A percentile compares a stretch with the other conserved stretches of the same genome.
phyloP scores from a whole-genome alignment of 2,329 filamentous ascomycete genomes.

The Fusarium denticulatum region DNA sequence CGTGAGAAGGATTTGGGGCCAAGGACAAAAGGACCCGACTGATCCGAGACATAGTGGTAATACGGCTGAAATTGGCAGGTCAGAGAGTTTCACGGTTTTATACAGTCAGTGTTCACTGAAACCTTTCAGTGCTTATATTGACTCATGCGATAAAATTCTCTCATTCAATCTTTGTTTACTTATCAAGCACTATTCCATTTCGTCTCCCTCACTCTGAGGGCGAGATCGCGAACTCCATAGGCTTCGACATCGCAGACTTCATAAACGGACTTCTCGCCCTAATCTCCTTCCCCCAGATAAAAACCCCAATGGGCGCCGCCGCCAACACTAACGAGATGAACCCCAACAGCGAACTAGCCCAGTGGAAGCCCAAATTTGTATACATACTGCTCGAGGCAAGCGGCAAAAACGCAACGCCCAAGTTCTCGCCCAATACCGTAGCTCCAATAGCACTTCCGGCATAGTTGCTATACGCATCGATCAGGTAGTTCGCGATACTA shows the following conservation, averaged over 20 bases:
- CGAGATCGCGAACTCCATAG: conserved; percentile 2
- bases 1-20: neutral
- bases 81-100: neutral
- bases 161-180: neutral
- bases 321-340: conserved; percentile 23
- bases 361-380: conserved; percentile 27
- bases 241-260: conserved; percentile 19
- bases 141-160: neutral
- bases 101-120: fast-evolving
- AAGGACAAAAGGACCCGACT: neutral
- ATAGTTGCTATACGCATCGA: conserved; percentile 29
- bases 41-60: neutral
- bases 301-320: conserved; percentile 17
- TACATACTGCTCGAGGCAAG: conserved; percentile 29
- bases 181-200: too few relatives aligned
- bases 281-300: conserved; percentile 26
- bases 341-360: conserved; percentile 21
- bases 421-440: conserved; percentile 16
- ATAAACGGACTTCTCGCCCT: conserved; percentile 29
- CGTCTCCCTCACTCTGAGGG: neutral
- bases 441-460: conserved; percentile 28
- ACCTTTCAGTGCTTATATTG: neutral
- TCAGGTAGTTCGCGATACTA: conserved; percentile 24
- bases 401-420: conserved; percentile 23
- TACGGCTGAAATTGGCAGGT: neutral